Percentiles rank a stretch among this genome's conserved stretches.
phyloP scores from a whole-genome alignment of 2,329 filamentous ascomycete genomes.

The Colletotrichum karsti region DNA sequence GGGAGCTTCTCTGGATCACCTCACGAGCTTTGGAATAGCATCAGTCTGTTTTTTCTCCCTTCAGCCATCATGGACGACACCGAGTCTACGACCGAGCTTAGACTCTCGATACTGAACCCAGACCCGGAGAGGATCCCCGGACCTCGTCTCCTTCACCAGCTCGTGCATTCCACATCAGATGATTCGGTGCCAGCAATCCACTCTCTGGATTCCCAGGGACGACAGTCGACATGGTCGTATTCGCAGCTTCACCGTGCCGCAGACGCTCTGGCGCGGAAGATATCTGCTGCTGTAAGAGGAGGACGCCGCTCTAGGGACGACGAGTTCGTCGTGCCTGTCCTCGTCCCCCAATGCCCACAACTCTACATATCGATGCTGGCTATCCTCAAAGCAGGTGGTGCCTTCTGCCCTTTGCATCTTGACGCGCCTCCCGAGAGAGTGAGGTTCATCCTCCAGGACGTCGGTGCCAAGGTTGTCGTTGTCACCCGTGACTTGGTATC shows the following conservation, averaged over 20 bases:
- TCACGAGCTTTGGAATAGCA: not conserved
- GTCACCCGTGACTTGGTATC: conserved; percentile 61
- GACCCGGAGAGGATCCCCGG: conserved; percentile 49
- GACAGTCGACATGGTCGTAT: conserved; percentile 65
- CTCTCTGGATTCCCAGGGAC: conserved; percentile 55
- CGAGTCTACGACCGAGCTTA: not conserved
- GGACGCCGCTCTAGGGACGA: not conserved
- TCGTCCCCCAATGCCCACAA: conserved; percentile 79
- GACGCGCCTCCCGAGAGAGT: conserved; percentile 82
- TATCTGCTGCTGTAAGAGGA: conserved; percentile 41
- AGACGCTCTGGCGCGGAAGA: conserved; percentile 60
- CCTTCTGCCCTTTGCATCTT: conserved; percentile 85
- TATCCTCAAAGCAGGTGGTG: conserved; percentile 81
- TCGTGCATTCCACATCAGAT: conserved; percentile 60
- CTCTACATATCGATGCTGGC: conserved; percentile 83
- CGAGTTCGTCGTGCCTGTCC: conserved; percentile 71
- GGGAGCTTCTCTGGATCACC: not conserved
- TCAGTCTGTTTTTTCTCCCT: not conserved
- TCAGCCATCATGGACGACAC: conserved; percentile 10
- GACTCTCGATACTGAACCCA: conserved; percentile 57
- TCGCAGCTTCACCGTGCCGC: conserved; percentile 67
- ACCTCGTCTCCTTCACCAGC: conserved; percentile 59
- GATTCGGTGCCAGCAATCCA: conserved; percentile 65
- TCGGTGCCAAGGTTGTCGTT: conserved; percentile 74
- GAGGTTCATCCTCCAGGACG: conserved; percentile 82